Evolutionary conservation across 306 rosid genomes (phyloP).

Genomic region (Fagus crenata): DNA sequence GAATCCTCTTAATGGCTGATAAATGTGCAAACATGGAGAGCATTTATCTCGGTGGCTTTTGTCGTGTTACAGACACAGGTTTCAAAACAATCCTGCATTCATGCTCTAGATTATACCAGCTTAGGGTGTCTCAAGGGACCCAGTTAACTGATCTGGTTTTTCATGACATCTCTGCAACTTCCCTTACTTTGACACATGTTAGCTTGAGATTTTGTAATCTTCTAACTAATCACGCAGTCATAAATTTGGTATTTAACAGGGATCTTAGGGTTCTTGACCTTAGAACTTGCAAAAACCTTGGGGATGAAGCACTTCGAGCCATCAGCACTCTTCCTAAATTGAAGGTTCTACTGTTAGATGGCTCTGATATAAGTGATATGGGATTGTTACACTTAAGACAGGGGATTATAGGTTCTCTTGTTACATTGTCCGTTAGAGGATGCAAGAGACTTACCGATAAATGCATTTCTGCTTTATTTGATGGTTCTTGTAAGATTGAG

Average conservation of each 20-base stretch:
- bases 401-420: conserved; percentile 54
- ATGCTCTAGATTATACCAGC: conserved; percentile 72
- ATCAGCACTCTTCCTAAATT: conserved; percentile 58
- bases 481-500: conserved; percentile 49
- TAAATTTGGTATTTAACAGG: conserved; percentile 67
- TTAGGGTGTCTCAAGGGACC: conserved; percentile 85
- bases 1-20: conserved; percentile 88
- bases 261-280: conserved; percentile 81
- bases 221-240: conserved; percentile 65
- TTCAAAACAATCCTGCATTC: conserved; percentile 88
- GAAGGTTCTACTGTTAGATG: conserved; percentile 69
- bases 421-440: conserved; percentile 77
- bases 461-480: conserved; percentile 71
- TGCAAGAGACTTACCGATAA: conserved; percentile 92
- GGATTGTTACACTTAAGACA: conserved; percentile 72
- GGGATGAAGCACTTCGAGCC: conserved; percentile 74
- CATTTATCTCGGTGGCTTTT: conserved; percentile 90
- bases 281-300: conserved; percentile 83
- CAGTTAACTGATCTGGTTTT: conserved; percentile 88
- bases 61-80: conserved; percentile 96
- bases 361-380: conserved; percentile 67
- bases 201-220: conserved; percentile 90
- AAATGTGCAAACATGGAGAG: conserved; percentile 80
- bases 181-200: conserved; percentile 75
- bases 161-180: conserved; percentile 88